A percentile compares a stretch with the other conserved stretches of the same genome.
Evolutionary conservation across 768 basidiomycete species (phyloP).

Genomic region (Psilocybe cyanescens): DNA sequence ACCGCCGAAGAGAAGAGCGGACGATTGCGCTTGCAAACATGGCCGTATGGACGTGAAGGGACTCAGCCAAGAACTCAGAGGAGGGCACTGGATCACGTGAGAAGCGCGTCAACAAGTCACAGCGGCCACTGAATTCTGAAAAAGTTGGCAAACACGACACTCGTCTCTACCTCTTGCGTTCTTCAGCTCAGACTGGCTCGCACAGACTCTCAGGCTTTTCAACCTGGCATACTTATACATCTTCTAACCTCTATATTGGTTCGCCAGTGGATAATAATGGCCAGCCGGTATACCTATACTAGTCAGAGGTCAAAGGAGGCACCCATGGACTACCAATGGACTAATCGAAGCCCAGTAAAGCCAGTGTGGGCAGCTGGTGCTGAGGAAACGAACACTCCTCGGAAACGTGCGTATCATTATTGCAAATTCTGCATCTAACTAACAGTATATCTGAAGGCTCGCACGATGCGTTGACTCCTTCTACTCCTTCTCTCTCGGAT

Average conservation of each 20-base stretch:
- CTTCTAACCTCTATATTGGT: background rate
- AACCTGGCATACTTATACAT: background rate
- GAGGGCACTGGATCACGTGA: constrained; percentile 29
- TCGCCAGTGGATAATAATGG: background rate
- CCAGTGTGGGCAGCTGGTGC: constrained; percentile 57
- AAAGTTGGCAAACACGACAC: constrained; percentile 9
- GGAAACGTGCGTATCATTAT: constrained; percentile 61
- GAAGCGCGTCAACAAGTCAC: constrained; percentile 39
- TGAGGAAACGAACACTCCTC: constrained; percentile 56
- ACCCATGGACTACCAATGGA: constrained; percentile 91
- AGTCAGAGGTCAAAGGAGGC: constrained; percentile 69
- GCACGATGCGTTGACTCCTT: constrained; percentile 45
- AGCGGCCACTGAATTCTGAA: constrained; percentile 12
- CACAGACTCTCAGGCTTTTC: background rate
- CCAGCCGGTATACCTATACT: constrained; percentile 7
- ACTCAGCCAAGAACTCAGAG: background rate
- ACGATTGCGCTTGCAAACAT: constrained; percentile 32
- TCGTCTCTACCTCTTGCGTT: background rate
- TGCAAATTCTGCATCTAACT: background rate
- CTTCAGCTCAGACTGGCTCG: background rate
- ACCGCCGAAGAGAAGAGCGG: constrained; percentile 22
- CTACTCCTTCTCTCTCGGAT: constrained; percentile 41
- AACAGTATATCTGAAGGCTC: constrained; percentile 29
- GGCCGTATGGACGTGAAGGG: constrained; percentile 6
- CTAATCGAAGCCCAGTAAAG: constrained; percentile 60